Evolutionary conservation across 352 stramenopile species (phyloP), one percentile per base, ranked within the genome.

Genomic region (Elongisporangium anandrum): DNA sequence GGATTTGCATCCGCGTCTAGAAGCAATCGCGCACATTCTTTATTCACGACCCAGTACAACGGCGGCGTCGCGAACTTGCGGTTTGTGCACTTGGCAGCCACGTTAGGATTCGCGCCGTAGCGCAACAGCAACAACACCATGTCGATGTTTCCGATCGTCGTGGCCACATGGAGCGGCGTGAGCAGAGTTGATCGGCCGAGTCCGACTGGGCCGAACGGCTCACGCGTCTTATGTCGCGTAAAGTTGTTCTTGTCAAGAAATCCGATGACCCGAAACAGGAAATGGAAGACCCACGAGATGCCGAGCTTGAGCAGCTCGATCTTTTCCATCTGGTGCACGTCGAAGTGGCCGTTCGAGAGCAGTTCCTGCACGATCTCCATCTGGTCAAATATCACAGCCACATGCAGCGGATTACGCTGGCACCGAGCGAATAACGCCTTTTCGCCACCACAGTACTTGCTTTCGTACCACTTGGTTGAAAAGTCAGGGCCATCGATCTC

Each of bases 391-490:
- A 85, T 72, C 10, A 92, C 68, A 0, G 85, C 85, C 4, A 90
- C 79, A 20, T 94, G 85, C 34, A 94, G 69, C 2, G 85, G 85
- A 39, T 94, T 94, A 10, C 77, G 80, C 23, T 83, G 80, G 38
- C 70, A 81, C 38, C 55, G 66, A 15, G 70, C 64, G 41, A 85
- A 73, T 12, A 45, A 45, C 34, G 34, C 34, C 34, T 45, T 45
- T 45, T 45, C 34, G 1, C 73, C 57, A 8, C 55, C 48, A 12
- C 72, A 60, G 26, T 66, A 57, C 54, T 81, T 34, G 12, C 54
- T 57, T 52, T 76, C 62, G 29, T 90, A 93, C 84, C 84, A 93
- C 49, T 84, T 75, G 12, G 64, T 60, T 2, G 80, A 71, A 64
- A 93, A 93, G 23, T 87, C 76, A 0, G 76, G 59, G 0, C 84